Percentiles rank a stretch among this genome's conserved stretches.
These are phyloP conservation scores for Botrytis fabae DNA, from an alignment of 2,329 filamentous ascomycete genomes.

Conservation along the genomic window DNA sequence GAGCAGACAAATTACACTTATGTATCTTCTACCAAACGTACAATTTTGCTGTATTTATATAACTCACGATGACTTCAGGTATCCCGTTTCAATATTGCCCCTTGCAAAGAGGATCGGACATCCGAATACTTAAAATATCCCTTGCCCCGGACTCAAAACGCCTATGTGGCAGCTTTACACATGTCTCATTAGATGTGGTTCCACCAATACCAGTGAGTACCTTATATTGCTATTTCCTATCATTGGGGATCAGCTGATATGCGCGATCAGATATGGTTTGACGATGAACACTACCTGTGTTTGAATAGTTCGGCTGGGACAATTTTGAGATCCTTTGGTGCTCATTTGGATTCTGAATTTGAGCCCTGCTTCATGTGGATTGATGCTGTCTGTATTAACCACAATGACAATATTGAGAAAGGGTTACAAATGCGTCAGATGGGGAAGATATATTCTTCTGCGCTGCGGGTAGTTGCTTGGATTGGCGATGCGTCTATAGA, in stretches of 20 bases:
- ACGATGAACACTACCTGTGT: neutral
- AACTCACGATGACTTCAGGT: neutral
- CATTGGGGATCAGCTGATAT: neutral
- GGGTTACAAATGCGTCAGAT: neutral
- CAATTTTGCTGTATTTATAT: neutral
- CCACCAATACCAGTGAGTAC: neutral
- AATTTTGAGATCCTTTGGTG: neutral
- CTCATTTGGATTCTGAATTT: neutral
- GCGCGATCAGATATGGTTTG: neutral
- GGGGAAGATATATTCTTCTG: neutral
- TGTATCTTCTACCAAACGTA: rapidly evolving
- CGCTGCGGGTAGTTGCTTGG: neutral
- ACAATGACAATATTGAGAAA: neutral
- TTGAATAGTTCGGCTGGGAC: neutral
- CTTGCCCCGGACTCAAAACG: neutral
- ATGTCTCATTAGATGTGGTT: neutral
- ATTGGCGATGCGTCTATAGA: neutral
- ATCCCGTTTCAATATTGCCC: neutral
- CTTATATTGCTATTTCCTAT: neutral
- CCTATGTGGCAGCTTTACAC: neutral
- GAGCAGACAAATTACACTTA: neutral
- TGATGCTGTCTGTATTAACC: neutral
- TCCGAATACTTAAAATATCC: neutral
- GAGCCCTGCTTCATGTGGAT: neutral
- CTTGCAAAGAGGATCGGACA: neutral